phyloP scores from a whole-genome alignment of 2,329 filamentous ascomycete species.

The Periconia macrospinosa region DNA sequence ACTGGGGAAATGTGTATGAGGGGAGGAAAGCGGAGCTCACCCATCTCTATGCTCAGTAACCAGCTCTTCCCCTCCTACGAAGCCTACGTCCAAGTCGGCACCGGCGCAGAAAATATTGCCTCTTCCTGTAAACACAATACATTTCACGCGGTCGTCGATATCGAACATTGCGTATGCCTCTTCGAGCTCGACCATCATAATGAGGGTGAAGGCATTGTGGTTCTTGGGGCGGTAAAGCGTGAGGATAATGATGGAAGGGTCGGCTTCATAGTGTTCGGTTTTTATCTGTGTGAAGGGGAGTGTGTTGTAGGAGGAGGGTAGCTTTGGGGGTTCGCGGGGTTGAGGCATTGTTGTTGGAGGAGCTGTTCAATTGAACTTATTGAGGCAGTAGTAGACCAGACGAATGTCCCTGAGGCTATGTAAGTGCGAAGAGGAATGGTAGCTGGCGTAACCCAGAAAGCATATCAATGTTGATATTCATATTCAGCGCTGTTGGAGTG shows the following conservation, averaged over 20 bases:
- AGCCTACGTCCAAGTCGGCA: constrained; percentile 58
- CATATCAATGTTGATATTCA: not conserved
- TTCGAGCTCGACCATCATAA: constrained; percentile 65
- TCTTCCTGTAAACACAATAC: constrained; percentile 57
- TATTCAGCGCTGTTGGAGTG: not conserved
- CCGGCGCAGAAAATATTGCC: constrained; percentile 59
- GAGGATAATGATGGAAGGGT: constrained; percentile 62
- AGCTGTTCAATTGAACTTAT: not conserved
- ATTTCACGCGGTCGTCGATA: constrained; percentile 58
- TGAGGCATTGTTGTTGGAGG: constrained; percentile 20
- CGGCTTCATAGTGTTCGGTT: constrained; percentile 43
- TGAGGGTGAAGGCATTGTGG: constrained; percentile 70
- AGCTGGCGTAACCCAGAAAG: not conserved
- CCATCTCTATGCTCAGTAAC: constrained; percentile 57
- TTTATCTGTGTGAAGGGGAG: constrained; percentile 46
- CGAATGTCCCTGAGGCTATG: too few species aligned
- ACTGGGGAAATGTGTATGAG: too few species aligned
- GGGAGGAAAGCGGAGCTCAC: constrained; percentile 32
- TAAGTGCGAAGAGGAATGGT: not conserved
- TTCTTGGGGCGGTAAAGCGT: constrained; percentile 66
- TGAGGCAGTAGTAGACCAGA: not conserved
- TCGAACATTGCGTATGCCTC: constrained; percentile 56
- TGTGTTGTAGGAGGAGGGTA: constrained; percentile 45
- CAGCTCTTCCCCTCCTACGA: constrained; percentile 47
- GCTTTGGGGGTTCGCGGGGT: constrained; percentile 16